phyloP scores from a whole-genome alignment of 139 green algal species.

The Chlamydomonas sp. region DNA sequence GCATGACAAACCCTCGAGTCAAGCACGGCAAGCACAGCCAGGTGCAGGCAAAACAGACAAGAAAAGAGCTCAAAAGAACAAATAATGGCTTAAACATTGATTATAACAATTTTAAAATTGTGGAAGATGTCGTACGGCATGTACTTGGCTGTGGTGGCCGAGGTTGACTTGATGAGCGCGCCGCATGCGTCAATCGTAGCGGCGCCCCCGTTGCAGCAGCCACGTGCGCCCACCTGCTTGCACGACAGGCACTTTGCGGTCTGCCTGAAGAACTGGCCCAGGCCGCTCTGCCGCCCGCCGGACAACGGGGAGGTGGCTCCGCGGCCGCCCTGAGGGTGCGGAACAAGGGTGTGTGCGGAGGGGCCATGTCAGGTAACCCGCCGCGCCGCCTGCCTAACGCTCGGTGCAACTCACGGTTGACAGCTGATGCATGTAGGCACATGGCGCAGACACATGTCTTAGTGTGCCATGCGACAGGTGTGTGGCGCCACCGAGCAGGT shows the following conservation, averaged over 20 bases:
- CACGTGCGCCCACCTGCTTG: slow-evolving; percentile 37
- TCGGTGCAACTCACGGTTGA: neutral
- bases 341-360: neutral
- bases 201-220: neutral
- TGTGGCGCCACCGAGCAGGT: too few species aligned
- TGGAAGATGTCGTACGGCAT: too few species aligned
- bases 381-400: neutral
- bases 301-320: slow-evolving; percentile 1
- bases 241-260: slow-evolving; percentile 65
- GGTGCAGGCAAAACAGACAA: too few species aligned
- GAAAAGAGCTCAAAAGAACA: too few species aligned
- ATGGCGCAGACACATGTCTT: neutral
- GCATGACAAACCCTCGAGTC: too few species aligned
- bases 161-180: neutral
- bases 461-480: neutral
- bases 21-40: too few species aligned
- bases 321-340: neutral
- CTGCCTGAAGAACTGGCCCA: slow-evolving; percentile 55
- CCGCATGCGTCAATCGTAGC: neutral
- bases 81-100: too few species aligned
- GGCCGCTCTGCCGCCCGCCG: slow-evolving; percentile 36
- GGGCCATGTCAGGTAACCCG: neutral
- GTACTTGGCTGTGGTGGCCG: too few species aligned
- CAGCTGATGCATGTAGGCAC: neutral
- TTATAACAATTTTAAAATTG: too few species aligned